Conservation (phyloP, 768 basidiomycete species). For the Candolleomyces efflorescens region DNA sequence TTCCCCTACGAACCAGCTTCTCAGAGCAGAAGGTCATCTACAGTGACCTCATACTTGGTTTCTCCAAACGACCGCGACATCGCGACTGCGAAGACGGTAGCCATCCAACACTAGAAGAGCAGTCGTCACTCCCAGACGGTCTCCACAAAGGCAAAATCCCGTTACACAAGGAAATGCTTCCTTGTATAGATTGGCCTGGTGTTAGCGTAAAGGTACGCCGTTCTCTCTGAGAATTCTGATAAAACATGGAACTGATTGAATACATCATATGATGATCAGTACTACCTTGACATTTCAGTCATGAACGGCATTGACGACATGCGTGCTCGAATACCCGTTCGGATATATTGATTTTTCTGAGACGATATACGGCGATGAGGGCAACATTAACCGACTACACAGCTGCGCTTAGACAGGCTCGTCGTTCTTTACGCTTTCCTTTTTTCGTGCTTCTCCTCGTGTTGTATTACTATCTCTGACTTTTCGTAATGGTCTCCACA, state of each 20-base stretch:
- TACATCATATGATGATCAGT: slow-evolving; percentile 34
- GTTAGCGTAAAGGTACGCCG: slow-evolving; percentile 59
- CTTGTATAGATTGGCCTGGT: slow-evolving; percentile 63
- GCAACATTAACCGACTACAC: not conserved
- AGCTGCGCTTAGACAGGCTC: not conserved
- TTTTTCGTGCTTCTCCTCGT: not conserved
- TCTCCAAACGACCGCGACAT: slow-evolving; percentile 62
- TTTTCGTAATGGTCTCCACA: not conserved
- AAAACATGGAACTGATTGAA: slow-evolving; percentile 8
- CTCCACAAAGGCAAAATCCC: slow-evolving; percentile 57
- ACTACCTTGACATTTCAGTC: slow-evolving; percentile 71
- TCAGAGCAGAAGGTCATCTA: slow-evolving; percentile 44
- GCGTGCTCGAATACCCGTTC: slow-evolving; percentile 59
- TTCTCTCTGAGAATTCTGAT: slow-evolving; percentile 3
- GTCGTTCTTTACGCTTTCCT: not conserved
- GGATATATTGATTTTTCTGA: slow-evolving; percentile 26
- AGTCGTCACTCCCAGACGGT: slow-evolving; percentile 59
- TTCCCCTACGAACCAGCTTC: slow-evolving; percentile 31
- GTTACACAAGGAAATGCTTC: slow-evolving; percentile 56
- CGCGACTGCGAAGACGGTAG: slow-evolving; percentile 30
- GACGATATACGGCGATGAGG: too few species aligned
- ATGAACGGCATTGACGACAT: slow-evolving; percentile 59
- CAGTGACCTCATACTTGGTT: slow-evolving; percentile 57
- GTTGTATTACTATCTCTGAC: not conserved
- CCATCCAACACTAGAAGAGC: slow-evolving; percentile 44